phyloP scores from a whole-genome alignment of 768 basidiomycete species.

The Hirschioporus abietinus region DNA sequence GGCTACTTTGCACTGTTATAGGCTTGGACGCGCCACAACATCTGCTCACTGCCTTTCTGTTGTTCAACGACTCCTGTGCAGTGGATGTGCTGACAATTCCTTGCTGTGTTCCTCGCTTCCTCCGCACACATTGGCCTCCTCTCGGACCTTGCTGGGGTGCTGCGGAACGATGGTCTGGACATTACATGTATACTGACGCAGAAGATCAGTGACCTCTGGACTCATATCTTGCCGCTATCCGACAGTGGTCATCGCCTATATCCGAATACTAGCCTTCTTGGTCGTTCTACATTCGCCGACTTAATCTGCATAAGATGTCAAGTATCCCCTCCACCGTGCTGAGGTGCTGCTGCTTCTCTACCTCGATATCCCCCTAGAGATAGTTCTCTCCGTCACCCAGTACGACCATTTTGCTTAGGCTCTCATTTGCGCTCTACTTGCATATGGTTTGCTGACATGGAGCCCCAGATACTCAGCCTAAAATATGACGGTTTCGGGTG shows the following conservation, averaged over 20 bases:
- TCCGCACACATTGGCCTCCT: neutral
- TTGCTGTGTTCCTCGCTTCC: neutral
- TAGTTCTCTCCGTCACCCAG: no score
- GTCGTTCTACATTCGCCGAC: neutral
- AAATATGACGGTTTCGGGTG: no score
- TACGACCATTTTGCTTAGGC: no score
- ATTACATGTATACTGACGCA: neutral
- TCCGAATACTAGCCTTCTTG: neutral
- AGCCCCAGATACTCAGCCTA: no score
- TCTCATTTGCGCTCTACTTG: no score
- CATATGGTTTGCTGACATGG: no score
- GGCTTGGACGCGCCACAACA: neutral
- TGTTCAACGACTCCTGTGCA: neutral
- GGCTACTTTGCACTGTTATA: neutral
- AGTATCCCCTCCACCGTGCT: neutral
- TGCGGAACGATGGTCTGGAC: neutral
- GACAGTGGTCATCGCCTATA: neutral
- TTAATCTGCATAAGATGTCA: no score
- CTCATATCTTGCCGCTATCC: neutral
- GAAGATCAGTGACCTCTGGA: no score
- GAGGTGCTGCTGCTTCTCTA: no score
- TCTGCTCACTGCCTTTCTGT: neutral
- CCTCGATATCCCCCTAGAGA: no score
- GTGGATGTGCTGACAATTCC: neutral
- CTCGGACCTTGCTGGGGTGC: no score